Base-by-base conservation (phyloP, 192 early-diverging fungal species). In the Umbelopsis isabellina region DNA sequence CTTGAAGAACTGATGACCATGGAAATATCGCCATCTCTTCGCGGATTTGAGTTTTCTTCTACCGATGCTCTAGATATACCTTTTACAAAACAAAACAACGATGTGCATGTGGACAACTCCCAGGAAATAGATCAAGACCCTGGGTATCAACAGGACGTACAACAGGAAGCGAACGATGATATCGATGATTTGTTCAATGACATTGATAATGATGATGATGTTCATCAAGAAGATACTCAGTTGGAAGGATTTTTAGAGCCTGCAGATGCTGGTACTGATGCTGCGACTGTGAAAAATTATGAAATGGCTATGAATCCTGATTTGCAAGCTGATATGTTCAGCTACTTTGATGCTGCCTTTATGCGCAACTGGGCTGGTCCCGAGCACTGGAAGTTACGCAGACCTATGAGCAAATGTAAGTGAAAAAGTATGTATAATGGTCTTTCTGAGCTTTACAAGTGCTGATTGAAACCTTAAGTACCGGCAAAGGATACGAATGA, bases 351-450 rank as follows among this genome's bases (percentile, higher is more conserved):
- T 80, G 78, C 88, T 27, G 89, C 87, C 13, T 85, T 95, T 52
- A 72, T 89, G 72, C 83, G 88, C 50, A 88, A 88, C 58, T 98
- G 97, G 97, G 97, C 95, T 9, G 97, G 97, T 15, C 94, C 95
- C 13, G 93, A 92, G 69, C 92, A 94, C 75, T 98, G 95, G 95
- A 93, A 89, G 44, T 70, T 93, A 66, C 78, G 81, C 58, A 71
- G 76, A 25, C 44, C 70, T 23, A 71, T 75, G n/a, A 22, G 44
- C 18, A 84, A 61, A 75, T 55, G 85, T 82, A 51, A 68, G 75
- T 11, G 50, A 30, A 33, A 33, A 49, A 11, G 22, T 20, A 25
- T 71, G 49, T 23, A 2, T 41, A 16, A 20, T 35, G 53, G 8
- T 15, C 3, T 16, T 49, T 0, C 16, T 49, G 9, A 12, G 16